phyloP scores from a whole-genome alignment of 2,329 filamentous ascomycete species.

The Fusarium mangiferae region DNA sequence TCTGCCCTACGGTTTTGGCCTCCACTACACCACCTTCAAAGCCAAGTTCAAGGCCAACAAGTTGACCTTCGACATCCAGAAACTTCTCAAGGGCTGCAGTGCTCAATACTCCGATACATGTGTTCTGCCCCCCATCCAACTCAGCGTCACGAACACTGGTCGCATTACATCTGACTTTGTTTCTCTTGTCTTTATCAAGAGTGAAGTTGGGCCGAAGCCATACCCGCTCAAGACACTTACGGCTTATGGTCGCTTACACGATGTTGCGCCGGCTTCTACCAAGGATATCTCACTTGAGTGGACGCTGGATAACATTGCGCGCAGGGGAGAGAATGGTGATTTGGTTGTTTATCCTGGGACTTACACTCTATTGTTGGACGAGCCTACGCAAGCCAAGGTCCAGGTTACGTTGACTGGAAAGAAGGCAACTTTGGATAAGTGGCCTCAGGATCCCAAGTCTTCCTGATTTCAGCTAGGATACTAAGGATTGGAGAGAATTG shows the following conservation, averaged over 20 bases:
- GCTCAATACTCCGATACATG: neutral
- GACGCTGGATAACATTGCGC: constrained; percentile 7
- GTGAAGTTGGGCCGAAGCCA: neutral
- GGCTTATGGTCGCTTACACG: neutral
- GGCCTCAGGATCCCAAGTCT: neutral
- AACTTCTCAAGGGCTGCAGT: neutral
- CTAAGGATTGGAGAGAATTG: rapidly evolving
- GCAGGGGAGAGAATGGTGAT: neutral
- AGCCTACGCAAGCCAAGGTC: neutral
- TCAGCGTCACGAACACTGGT: constrained; percentile 1
- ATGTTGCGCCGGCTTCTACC: rapidly evolving
- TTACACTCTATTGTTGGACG: constrained; percentile 1
- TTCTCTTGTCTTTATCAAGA: neutral
- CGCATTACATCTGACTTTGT: neutral
- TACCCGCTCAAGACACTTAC: constrained; percentile 6
- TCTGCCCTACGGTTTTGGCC: neutral
- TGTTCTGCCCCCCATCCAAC: neutral
- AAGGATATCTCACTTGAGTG: neutral
- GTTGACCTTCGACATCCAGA: neutral
- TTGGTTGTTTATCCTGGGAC: constrained; percentile 2
- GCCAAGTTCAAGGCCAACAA: neutral
- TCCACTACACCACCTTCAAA: constrained; percentile 10
- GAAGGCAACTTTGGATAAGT: neutral
- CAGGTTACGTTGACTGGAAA: neutral
- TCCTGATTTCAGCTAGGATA: rapidly evolving